Base-by-base conservation (phyloP, 139 green algal genomes). In the Coccomyxa sp. region DNA sequence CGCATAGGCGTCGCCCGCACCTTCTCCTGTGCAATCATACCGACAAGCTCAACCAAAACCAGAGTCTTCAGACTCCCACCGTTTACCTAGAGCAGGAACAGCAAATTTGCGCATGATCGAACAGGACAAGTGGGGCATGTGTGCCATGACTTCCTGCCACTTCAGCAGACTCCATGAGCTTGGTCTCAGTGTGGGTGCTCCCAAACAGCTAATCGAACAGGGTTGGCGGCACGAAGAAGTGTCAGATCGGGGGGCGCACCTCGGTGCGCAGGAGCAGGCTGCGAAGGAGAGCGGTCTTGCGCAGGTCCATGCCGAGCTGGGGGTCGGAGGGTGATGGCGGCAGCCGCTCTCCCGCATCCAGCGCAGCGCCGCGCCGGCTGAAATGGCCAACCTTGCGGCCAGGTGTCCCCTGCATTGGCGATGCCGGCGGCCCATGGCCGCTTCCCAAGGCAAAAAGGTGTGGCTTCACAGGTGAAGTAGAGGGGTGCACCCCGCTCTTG, bases 231-330 rank as follows among this genome's bases (percentile, higher is more conserved):
- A 74, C 21, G 66, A 27, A 23, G 27, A 30, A 38, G 27, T 15
- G 14, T 51, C 14, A 45, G 23, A 12, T 30, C 3, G 27, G 71
- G 71, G 14, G 71, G 23, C 21, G 12, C 71, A 38, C 82, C 45
- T 82, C 82, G 15, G 82, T 86, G n/a, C 77, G 77, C 38, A 82
- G 66, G 58, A 86, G 80, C 57, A 86, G 79, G 18, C 79, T 83
- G 23, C 83, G 79, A 15, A 86, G 68, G 77, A 86, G 71, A 12
- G 83, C 83, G n/a, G 83, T 79, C 38, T 83, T 82, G 21, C 83
- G 79, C 79, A 86, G 58, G 30, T 86, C 79, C 67, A 81, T 71
- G 17, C 79, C 57, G 45, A 81, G 76, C 0, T 60, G 38, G 11
- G 83, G 58, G 81, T 86, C 83, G 27, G 21, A 81, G 59, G 83